Conservation (phyloP, 208 protist species). For the Angomonas ambiguus region DNA sequence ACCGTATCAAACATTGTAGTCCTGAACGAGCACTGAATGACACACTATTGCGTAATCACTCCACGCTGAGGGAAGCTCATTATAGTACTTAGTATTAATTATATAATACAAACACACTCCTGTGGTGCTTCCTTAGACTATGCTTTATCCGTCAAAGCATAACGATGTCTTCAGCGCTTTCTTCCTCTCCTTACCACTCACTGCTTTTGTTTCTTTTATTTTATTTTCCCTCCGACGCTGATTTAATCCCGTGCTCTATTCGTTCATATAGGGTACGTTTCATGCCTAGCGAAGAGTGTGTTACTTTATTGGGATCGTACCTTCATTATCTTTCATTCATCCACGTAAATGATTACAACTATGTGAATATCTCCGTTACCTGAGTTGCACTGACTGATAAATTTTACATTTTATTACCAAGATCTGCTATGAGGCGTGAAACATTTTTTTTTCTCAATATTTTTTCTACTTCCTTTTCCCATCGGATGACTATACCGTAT, state of each 20-base stretch:
- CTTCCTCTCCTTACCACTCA: neutral
- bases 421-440: slow-evolving; percentile 68
- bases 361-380: slow-evolving; percentile 42
- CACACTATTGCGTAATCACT: slow-evolving; percentile 30
- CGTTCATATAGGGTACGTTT: slow-evolving; percentile 30
- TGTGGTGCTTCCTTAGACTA: too few species aligned
- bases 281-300: slow-evolving; percentile 47
- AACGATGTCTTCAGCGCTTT: neutral
- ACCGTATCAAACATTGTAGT: slow-evolving; percentile 21
- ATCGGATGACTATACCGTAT: neutral
- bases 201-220: slow-evolving; percentile 1
- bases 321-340: slow-evolving; percentile 4
- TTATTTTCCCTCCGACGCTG: neutral
- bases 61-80: slow-evolving; percentile 32
- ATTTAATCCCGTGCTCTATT: neutral
- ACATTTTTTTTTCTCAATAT: slow-evolving; percentile 5
- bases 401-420: slow-evolving; percentile 63
- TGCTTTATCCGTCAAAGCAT: neutral
- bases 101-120: too few species aligned
- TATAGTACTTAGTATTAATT: too few species aligned
- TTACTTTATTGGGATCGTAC: neutral
- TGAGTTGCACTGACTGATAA: slow-evolving; percentile 55
- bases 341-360: neutral
- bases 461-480: neutral
- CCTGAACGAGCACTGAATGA: slow-evolving; percentile 7